These are phyloP conservation scores for Porphyrellus cyaneotinctus DNA, from an alignment of 768 basidiomycete species.

Conservation along the genomic window DNA sequence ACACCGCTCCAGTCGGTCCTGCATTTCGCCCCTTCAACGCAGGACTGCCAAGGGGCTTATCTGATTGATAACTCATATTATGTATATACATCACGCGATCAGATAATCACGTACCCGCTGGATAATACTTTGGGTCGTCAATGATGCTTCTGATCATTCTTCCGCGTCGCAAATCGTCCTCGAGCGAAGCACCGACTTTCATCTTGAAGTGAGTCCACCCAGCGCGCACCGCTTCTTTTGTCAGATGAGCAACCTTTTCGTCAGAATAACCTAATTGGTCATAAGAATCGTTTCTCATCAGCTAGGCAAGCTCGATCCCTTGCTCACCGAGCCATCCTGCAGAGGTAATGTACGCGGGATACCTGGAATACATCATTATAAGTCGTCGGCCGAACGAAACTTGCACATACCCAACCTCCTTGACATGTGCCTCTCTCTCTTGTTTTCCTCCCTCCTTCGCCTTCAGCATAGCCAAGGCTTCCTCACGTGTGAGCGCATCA, in stretches of 20 bases:
- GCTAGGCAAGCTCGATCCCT: not conserved
- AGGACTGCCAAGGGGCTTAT: constrained; percentile 37
- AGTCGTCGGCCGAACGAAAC: not conserved
- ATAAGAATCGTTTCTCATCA: too few relatives aligned
- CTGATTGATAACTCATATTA: constrained; percentile 18
- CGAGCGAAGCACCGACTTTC: constrained; percentile 85
- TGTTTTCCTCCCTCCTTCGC: constrained; percentile 68
- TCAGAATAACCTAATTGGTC: constrained; percentile 66
- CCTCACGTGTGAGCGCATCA: constrained; percentile 85
- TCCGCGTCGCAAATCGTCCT: constrained; percentile 79
- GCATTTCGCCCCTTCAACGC: constrained; percentile 82
- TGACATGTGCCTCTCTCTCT: constrained; percentile 71
- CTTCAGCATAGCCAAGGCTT: constrained; percentile 78
- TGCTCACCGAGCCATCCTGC: constrained; percentile 78
- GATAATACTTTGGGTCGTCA: constrained; percentile 71
- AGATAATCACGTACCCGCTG: constrained; percentile 46
- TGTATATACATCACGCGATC: not conserved
- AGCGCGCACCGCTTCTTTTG: constrained; percentile 73
- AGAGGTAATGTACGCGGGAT: constrained; percentile 89
- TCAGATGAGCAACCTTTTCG: constrained; percentile 81
- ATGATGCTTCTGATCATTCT: constrained; percentile 87
- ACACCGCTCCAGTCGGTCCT: constrained; percentile 83
- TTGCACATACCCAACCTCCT: constrained; percentile 51
- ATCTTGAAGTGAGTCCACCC: constrained; percentile 99
- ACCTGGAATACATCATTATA: constrained; percentile 40